Base-by-base conservation (phyloP, 2,329 filamentous ascomycete genomes). In the Juglanconis sp. region DNA sequence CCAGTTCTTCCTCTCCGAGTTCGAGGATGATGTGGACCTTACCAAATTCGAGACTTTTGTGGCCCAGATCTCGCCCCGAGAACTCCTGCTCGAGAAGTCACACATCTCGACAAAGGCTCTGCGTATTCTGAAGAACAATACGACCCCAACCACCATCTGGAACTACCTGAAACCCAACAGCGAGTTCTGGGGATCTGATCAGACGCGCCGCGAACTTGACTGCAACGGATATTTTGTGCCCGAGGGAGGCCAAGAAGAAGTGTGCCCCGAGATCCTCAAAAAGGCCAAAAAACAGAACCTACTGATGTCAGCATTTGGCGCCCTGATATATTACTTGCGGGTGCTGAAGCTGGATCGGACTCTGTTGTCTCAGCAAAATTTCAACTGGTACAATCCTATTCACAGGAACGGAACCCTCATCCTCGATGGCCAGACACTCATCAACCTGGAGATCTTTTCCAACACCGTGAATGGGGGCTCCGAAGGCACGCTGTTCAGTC, bases 41-140 rank as follows among this genome's bases (percentile, higher is more conserved):
- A 99, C 95, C 60, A 96, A 93, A 70, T 98, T 99, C 67, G 95
- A 99, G 77, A 99, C 95, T 0, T 90, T 99, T 64, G 87, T 99
- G 42, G 95, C 95, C 15, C 95, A 99, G 73, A 96, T 88, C 15
- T 85, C 89, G 24, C 95, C 95, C 0, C 89, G 91, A 53, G 95
- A 99, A 74, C 77, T 99, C 49, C 78, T 99, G 0, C 77, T 99
- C 0, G 95, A 99, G 72, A 98, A 96, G 73, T 90, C 88, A 0
- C 87, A 81, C 34, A 80, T 98, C 35, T 97, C 93, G 0, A 87
- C 89, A n/a, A 96, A 95, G 71, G 91, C 91, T 0, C 75, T 96
- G 60, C 89, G 95, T 3, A 96, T 99, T 48, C 79, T 99, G 66
- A 99, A 98, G 77, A 98, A 96, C 72, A 98, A 96, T 73, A 97